A percentile compares a stretch with the other conserved stretches of the same genome.
Evolutionary conservation across 1,284 basidiomycete genomes (phyloP).

Genomic region (Sanghuangporus sanghuang): DNA sequence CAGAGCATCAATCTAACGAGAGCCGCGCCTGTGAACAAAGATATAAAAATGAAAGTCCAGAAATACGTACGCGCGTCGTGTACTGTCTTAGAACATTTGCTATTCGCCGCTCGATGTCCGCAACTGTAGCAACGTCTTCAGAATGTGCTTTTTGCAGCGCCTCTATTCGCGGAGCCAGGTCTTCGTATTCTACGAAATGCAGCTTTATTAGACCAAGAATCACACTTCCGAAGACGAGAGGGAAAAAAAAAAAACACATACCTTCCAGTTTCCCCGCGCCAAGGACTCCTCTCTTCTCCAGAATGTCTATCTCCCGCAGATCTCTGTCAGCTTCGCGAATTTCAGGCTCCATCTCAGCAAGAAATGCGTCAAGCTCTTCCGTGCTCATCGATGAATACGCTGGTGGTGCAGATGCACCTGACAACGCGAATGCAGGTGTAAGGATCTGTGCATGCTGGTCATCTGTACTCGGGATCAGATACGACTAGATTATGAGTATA

Average conservation of each 20-base stretch:
- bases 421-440: constrained; percentile 67
- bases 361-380: constrained; percentile 61
- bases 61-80: constrained; percentile 53
- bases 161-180: constrained; percentile 54
- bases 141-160: constrained; percentile 51
- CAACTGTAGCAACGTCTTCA: constrained; percentile 50
- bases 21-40: neutral
- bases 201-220: neutral
- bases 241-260: constrained; percentile 25
- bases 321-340: constrained; percentile 75
- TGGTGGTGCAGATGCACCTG: constrained; percentile 45
- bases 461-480: constrained; percentile 37
- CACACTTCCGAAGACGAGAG: neutral
- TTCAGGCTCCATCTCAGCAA: constrained; percentile 75
- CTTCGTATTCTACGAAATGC: constrained; percentile 47
- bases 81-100: constrained; percentile 59
- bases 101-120: constrained; percentile 58
- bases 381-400: constrained; percentile 59
- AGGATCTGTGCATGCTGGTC: constrained; percentile 69
- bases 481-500: neutral
- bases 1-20: constrained; percentile 58
- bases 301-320: constrained; percentile 63
- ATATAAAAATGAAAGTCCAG: constrained; percentile 7
- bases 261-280: constrained; percentile 65
- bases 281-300: constrained; percentile 65